A percentile compares a stretch with the other conserved stretches of the same genome.
phyloP scores from a whole-genome alignment of 441 rosid species.

The Erodium texanum region DNA sequence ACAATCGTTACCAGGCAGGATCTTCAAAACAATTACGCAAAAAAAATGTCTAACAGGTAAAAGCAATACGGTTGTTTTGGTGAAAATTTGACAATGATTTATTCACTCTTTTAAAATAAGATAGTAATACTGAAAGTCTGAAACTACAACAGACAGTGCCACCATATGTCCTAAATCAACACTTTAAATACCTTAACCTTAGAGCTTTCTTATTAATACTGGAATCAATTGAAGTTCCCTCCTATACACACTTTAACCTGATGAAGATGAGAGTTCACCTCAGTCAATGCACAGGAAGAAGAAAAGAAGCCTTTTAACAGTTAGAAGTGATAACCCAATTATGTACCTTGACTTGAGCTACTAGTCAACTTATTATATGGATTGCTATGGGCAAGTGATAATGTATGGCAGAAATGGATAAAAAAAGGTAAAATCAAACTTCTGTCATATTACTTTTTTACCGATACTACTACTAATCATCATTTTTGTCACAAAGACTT shows the following conservation, averaged over 20 bases:
- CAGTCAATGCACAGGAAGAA: too few relatives aligned
- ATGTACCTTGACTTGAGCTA: too few relatives aligned
- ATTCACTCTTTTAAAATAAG: not conserved
- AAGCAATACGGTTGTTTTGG: not conserved
- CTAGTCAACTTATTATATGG: too few relatives aligned
- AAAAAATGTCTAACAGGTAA: not conserved
- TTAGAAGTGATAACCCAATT: too few relatives aligned
- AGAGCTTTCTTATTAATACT: too few relatives aligned
- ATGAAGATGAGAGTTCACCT: too few relatives aligned
- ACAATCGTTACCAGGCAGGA: not conserved
- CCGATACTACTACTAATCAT: not conserved
- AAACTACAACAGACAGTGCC: not conserved
- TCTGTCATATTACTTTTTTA: not conserved
- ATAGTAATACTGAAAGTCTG: not conserved
- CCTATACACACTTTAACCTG: too few relatives aligned
- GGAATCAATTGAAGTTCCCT: too few relatives aligned
- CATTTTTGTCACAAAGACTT: not conserved
- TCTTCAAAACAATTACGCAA: not conserved
- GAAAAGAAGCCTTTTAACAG: too few relatives aligned
- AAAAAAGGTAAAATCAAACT: not conserved
- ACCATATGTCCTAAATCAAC: not conserved
- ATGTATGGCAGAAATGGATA: not conserved
- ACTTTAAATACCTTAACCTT: too few relatives aligned
- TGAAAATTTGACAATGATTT: not conserved
- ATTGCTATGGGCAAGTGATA: too few relatives aligned